Evolutionary conservation across 306 rosid genomes (phyloP).

Genomic region (Amphicarpaea edgeworthii): DNA sequence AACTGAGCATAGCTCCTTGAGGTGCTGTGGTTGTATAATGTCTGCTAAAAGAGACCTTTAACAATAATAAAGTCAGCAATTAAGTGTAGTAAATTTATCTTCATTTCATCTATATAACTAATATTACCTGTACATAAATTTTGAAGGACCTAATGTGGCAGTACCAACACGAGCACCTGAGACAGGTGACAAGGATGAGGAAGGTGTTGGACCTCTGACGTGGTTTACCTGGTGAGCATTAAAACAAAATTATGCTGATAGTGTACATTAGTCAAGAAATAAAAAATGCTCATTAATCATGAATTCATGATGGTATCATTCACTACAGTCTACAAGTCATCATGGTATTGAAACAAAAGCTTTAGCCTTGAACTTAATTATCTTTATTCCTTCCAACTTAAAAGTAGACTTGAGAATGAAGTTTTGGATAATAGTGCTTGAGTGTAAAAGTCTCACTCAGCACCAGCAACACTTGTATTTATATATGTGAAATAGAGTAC

Average conservation of each 20-base stretch:
- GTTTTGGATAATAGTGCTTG: too few species aligned
- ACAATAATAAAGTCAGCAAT: slow-evolving; percentile 57
- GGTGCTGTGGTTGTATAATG: slow-evolving; percentile 93
- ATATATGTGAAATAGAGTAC: too few species aligned
- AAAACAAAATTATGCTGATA: background rate
- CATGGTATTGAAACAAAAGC: slow-evolving; percentile 32
- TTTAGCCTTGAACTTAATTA: slow-evolving; percentile 26
- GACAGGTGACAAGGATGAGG: slow-evolving; percentile 61
- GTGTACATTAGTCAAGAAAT: slow-evolving; percentile 21
- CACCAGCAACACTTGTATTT: too few species aligned
- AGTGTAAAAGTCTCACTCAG: too few species aligned
- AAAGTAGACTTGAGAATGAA: too few species aligned
- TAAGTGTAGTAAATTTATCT: slow-evolving; percentile 29
- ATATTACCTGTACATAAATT: slow-evolving; percentile 83
- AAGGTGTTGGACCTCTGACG: slow-evolving; percentile 63
- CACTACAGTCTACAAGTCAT: slow-evolving; percentile 32
- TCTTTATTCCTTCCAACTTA: background rate
- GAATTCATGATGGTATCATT: slow-evolving; percentile 12
- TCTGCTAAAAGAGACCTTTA: slow-evolving; percentile 95
- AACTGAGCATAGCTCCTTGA: slow-evolving; percentile 95
- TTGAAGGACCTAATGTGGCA: slow-evolving; percentile 78
- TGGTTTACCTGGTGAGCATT: slow-evolving; percentile 70
- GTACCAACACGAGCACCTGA: slow-evolving; percentile 70
- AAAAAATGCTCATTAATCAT: slow-evolving; percentile 13
- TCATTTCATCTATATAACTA: slow-evolving; percentile 34